Evolutionary conservation across 495 filamentous ascomycete genomes (phyloP).

Genomic region (Bombardia bombarda): DNA sequence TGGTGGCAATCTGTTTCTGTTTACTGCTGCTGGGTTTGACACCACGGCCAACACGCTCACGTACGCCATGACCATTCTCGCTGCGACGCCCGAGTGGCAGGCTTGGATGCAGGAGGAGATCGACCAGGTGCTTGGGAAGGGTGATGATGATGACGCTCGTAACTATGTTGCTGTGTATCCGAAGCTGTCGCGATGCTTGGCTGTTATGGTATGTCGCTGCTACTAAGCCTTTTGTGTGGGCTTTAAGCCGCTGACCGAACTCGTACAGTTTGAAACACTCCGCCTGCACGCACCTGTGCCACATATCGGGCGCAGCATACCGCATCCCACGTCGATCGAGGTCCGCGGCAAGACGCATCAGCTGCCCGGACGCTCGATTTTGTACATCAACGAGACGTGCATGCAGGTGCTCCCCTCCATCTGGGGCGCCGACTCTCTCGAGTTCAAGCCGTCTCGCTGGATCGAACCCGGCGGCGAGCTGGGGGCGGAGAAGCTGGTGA

Average conservation of each 20-base stretch:
- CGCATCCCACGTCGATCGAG: too few species aligned
- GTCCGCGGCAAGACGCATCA: background rate
- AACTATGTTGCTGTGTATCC: constrained; percentile 28
- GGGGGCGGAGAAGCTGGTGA: constrained; percentile 14
- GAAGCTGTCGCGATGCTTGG: constrained; percentile 29
- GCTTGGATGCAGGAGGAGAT: constrained; percentile 15
- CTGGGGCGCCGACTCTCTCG: constrained; percentile 44
- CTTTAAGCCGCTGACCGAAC: too few species aligned
- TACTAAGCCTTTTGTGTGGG: too few species aligned
- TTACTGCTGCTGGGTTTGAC: constrained; percentile 44
- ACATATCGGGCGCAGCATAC: constrained; percentile 27
- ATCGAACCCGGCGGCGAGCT: constrained; percentile 13
- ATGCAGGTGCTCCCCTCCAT: constrained; percentile 41
- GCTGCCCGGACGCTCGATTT: constrained; percentile 14
- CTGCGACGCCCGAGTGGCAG: constrained; percentile 39
- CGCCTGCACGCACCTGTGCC: constrained; percentile 37
- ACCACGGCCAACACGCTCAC: constrained; percentile 43
- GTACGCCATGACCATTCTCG: constrained; percentile 35
- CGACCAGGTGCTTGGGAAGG: constrained; percentile 7
- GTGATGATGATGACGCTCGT: constrained; percentile 6
- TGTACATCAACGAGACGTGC: constrained; percentile 47
- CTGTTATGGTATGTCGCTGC: constrained; percentile 30
- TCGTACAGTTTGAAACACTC: constrained; percentile 36
- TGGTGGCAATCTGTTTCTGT: constrained; percentile 43
- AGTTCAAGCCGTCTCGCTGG: constrained; percentile 48